Conservation (phyloP, 2,329 filamentous ascomycete species). For the Aspergillus novofumigatus region DNA sequence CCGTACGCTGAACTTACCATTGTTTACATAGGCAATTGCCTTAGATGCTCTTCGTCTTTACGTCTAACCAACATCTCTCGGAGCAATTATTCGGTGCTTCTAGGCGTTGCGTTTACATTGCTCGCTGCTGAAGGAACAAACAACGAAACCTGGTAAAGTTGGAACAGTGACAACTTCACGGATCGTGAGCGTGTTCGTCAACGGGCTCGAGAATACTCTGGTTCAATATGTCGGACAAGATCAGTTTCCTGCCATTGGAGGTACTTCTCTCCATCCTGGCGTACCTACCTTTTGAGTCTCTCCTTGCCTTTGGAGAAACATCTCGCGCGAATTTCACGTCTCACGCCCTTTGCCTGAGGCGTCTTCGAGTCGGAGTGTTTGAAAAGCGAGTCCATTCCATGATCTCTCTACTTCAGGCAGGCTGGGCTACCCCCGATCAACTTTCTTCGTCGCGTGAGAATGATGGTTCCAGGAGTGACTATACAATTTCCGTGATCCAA, state of each 20-base stretch:
- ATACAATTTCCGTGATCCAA: slow-evolving; percentile 15
- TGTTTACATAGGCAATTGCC: not conserved
- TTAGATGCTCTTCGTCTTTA: not conserved
- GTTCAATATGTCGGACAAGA: slow-evolving; percentile 12
- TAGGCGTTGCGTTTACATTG: too few relatives aligned
- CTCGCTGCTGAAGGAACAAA: not conserved
- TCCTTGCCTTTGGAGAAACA: slow-evolving; percentile 31
- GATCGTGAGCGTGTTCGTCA: not conserved
- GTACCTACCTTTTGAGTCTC: slow-evolving; percentile 23
- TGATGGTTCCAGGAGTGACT: slow-evolving; percentile 5
- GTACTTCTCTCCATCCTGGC: slow-evolving; percentile 29
- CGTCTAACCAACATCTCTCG: too few relatives aligned
- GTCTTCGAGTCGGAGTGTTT: slow-evolving; percentile 30
- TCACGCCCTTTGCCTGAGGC: slow-evolving; percentile 25
- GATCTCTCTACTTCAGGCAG: slow-evolving; percentile 28
- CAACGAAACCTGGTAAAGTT: not conserved
- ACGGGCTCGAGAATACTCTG: not conserved
- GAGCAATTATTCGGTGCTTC: too few relatives aligned
- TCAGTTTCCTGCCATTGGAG: slow-evolving; percentile 28
- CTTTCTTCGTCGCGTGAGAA: slow-evolving; percentile 1
- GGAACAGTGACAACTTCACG: not conserved
- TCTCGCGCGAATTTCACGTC: slow-evolving; percentile 23
- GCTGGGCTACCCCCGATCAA: slow-evolving; percentile 20
- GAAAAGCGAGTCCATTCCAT: slow-evolving; percentile 29
- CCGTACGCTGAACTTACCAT: not conserved